phyloP scores from a whole-genome alignment of 129 eudicot species.

The Mikania micrantha region DNA sequence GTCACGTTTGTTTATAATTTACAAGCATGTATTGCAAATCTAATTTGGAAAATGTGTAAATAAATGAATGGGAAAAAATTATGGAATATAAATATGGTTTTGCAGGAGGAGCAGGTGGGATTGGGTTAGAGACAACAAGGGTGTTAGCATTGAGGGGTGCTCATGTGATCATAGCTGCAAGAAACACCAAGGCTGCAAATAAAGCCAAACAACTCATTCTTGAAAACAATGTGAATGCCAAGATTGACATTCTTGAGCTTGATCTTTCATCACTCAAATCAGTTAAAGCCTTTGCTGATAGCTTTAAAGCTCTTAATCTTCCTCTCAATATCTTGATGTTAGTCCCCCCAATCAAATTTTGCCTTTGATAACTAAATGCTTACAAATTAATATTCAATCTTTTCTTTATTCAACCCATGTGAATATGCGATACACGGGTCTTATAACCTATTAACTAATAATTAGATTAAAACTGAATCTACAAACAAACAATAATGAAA shows the following conservation, averaged over 20 bases:
- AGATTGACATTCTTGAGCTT: conserved; percentile 61
- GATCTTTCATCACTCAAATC: conserved; percentile 72
- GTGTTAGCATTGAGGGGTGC: conserved; percentile 72
- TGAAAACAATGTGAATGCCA: conserved; percentile 38
- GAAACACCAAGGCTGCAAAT: conserved; percentile 74
- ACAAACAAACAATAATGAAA: too few species aligned
- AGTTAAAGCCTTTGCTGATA: conserved; percentile 51
- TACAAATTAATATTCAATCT: too few species aligned
- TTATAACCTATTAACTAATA: too few species aligned
- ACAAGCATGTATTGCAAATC: neutral
- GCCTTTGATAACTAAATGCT: neutral
- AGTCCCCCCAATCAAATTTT: neutral
- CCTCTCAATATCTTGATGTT: conserved; percentile 92
- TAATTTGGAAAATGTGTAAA: too few species aligned
- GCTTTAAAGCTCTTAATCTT: conserved; percentile 58
- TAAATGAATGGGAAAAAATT: too few species aligned
- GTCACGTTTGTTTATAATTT: too few species aligned
- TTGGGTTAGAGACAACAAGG: conserved; percentile 91
- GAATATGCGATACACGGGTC: too few species aligned
- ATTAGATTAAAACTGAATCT: too few species aligned
- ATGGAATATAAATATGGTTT: neutral
- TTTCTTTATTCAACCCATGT: too few species aligned
- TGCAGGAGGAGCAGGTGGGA: conserved; percentile 95
- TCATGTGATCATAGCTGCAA: conserved; percentile 84
- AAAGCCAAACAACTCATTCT: conserved; percentile 61